Evolutionary conservation across 352 stramenopile genomes (phyloP), one percentile per base, ranked within the genome.

Genomic region (Thraustotheca clavata): DNA sequence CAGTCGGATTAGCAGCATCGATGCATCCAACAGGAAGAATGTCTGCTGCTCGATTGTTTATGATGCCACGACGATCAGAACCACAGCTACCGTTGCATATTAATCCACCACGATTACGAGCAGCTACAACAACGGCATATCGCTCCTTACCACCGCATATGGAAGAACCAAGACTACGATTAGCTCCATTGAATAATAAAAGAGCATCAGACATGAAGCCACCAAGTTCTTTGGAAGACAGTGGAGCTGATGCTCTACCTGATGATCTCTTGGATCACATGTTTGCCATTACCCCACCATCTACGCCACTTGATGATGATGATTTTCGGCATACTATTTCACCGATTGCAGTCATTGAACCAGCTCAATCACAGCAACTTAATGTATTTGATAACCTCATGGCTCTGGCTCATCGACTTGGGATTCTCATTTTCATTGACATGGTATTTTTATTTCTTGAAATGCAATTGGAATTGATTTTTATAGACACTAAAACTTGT

Each of bases 251-350:
- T 16, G 38, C 40, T 4, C 14, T 65, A n/a, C 57, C 57, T 1
- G 27, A 55, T 35, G 36, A 65, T 12, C 20, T 65, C 5, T 29
- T 65, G 7, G 57, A 65, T 9, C 57, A 65, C 57, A 65, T 65
- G 57, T 65, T 65, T 65, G 57, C 57, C 38, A 65, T 65, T 20
- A 65, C 57, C 14, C 57, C 57, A 32, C 57, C 35, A 22, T 65
- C 57, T 18, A 65, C 57, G 18, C 31, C 57, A 18, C 14, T 18
- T 18, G 36, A 18, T 20, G 40, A 31, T 46, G 36, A 65, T 32
- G 57, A 65, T 22, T 65, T 65, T 55, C 36, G 31, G 24, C 57
- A 5, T 16, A 54, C 12, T n/a, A 43, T 54, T n/a, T 65, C 57
- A 32, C 57, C 57, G 38, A 65, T 65, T 33, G 57, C 57, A n/a